Evolutionary conservation across 2,329 filamentous ascomycete species (phyloP), one percentile per base, ranked within the genome.

Genomic region (Epicoccum nigrum): DNA sequence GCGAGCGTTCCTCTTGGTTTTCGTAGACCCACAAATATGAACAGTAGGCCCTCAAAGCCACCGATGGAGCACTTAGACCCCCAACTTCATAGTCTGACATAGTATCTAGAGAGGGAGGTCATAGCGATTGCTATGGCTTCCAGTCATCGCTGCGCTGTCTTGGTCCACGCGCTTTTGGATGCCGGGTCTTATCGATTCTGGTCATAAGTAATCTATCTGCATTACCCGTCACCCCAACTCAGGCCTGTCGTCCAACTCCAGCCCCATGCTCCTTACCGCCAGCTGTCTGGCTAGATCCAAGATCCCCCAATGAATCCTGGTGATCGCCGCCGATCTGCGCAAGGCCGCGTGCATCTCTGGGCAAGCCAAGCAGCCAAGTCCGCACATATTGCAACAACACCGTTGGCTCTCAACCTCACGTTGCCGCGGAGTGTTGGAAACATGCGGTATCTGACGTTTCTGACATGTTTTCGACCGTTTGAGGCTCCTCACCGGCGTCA

Each of bases 321-420:
- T 46, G 49, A 52, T 52, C 49, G 38, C n/a, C 38, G 32, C 13
- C 25, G 43, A 52, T 52, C 49, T 46, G 38, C 43, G 49, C 42
- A 51, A 51, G 43, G 49, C 42, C 42, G 49, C 43, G 49, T 34
- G 32, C 25, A 39, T 27, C 27, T 45, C 43, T 52, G 32, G 43
- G 49, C 49, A 43, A 50, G 49, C 49, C 49, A 52, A 52, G 49
- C 37, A 43, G 49, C 37, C 49, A 52, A 52, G 49, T 38, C 42
- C 27, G 37, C 21, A 16, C 16, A 42, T 4, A 33, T 21, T 28
- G n/a, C 38, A 52, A 38, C 42, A 33, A 37, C 45, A 38, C 35
- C 37, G 23, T 38, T 13, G 23, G 23, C 23, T 9, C 1, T 25
- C 23, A 1, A 3, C 23, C 23, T 25, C 23, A 21, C 13, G 6